These are phyloP conservation scores for Phialocephala sp. DNA, from an alignment of 2,329 filamentous ascomycete species.

Conservation along the genomic window DNA sequence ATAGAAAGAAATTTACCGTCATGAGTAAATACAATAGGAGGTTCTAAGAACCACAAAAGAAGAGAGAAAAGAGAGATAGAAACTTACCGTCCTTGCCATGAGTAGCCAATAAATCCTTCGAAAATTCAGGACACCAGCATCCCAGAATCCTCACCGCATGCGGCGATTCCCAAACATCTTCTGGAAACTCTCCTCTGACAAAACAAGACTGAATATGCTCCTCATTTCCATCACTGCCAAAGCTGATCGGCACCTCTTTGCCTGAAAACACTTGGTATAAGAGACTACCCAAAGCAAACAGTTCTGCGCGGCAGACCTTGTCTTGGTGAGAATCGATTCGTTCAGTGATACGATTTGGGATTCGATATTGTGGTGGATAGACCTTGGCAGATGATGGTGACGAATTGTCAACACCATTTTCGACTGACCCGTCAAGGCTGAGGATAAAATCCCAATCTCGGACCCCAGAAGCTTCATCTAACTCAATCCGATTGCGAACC, in stretches of 20 bases:
- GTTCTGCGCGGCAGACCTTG: constrained; percentile 25
- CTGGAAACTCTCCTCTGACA: constrained; percentile 26
- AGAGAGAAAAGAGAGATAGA: not conserved
- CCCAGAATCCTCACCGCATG: constrained; percentile 26
- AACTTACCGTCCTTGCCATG: not conserved
- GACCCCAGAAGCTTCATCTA: constrained; percentile 14
- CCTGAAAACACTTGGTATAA: constrained; percentile 28
- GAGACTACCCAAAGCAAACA: constrained; percentile 30
- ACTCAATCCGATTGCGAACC: constrained; percentile 11
- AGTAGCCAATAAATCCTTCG: constrained; percentile 23
- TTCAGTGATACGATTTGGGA: constrained; percentile 20
- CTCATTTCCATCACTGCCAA: constrained; percentile 6
- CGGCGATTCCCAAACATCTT: constrained; percentile 29
- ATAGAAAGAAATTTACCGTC: not conserved
- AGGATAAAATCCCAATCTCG: constrained; percentile 30
- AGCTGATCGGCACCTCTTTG: constrained; percentile 18
- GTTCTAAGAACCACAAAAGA: not conserved
- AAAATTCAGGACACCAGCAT: constrained; percentile 30
- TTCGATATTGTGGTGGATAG: constrained; percentile 28
- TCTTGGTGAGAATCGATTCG: constrained; percentile 19
- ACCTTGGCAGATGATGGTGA: constrained; percentile 10
- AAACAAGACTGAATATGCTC: constrained; percentile 19
- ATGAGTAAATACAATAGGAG: not conserved
- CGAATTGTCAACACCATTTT: constrained; percentile 18
- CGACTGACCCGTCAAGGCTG: constrained; percentile 23